Conservation (phyloP, 164 flowering plant species). For the Stephania japonica region DNA sequence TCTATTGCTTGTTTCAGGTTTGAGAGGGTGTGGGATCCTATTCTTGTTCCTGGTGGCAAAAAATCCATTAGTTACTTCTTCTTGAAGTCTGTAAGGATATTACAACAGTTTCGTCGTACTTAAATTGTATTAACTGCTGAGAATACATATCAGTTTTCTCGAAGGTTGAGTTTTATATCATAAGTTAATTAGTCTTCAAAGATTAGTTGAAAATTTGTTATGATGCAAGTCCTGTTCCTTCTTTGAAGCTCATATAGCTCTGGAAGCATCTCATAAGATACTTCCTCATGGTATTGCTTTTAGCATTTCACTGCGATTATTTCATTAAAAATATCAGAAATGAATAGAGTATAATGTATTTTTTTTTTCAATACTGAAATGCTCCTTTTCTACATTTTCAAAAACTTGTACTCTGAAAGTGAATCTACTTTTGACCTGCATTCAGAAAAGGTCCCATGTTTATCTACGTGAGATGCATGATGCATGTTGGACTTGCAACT, state of each 20-base stretch:
- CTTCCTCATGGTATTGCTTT: too few species aligned
- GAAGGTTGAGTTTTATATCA: neutral
- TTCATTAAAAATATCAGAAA: too few species aligned
- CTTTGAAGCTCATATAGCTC: neutral
- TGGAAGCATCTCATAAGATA: neutral
- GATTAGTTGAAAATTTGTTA: neutral
- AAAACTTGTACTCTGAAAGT: too few species aligned
- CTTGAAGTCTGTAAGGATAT: slow-evolving; percentile 68
- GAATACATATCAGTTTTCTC: neutral
- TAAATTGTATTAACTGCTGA: neutral
- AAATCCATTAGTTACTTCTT: slow-evolving; percentile 69
- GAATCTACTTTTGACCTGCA: too few species aligned
- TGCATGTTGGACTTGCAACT: neutral
- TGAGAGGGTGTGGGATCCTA: slow-evolving; percentile 96
- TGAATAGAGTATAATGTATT: too few species aligned
- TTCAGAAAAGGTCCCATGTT: neutral
- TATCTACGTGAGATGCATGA: neutral
- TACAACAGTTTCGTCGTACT: neutral
- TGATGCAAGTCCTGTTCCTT: neutral
- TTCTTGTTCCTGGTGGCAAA: slow-evolving; percentile 59
- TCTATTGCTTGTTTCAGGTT: slow-evolving; percentile 40
- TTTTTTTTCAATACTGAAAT: too few species aligned
- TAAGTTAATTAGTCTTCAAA: neutral
- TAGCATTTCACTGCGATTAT: too few species aligned
- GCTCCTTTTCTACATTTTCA: neutral